These are phyloP conservation scores for Xylaria curta DNA, from an alignment of 495 filamentous ascomycete genomes.

Conservation along the genomic window DNA sequence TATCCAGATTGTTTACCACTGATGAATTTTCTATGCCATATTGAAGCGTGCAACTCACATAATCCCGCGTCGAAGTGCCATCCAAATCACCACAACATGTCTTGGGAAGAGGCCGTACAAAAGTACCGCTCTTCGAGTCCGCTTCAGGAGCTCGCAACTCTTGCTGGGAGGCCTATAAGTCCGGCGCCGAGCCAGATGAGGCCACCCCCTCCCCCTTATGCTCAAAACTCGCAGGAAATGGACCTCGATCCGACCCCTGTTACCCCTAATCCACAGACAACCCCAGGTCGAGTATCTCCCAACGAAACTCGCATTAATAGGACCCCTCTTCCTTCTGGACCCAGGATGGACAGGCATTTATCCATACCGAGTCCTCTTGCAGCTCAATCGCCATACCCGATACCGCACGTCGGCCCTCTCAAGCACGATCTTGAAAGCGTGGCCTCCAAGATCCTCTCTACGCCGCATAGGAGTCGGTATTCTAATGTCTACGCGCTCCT, in stretches of 20 bases:
- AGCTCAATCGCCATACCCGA: constrained; percentile 32
- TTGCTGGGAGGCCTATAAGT: constrained; percentile 48
- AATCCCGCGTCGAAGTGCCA: constrained; percentile 48
- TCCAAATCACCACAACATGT: constrained; percentile 57
- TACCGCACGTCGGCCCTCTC: constrained; percentile 48
- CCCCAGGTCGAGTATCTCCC: constrained; percentile 41
- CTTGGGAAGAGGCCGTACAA: constrained; percentile 55
- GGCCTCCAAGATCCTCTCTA: constrained; percentile 48
- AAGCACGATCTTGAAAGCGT: constrained; percentile 49
- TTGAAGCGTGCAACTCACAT: constrained; percentile 35
- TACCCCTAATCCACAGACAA: constrained; percentile 34
- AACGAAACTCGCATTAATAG: constrained; percentile 51
- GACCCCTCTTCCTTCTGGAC: constrained; percentile 55
- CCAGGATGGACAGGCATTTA: constrained; percentile 49
- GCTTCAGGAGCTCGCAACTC: constrained; percentile 47
- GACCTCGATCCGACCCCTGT: constrained; percentile 46
- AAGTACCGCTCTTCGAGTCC: constrained; percentile 52
- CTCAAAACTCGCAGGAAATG: constrained; percentile 50
- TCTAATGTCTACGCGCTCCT: constrained; percentile 50
- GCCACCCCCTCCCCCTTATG: constrained; percentile 42
- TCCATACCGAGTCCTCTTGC: constrained; percentile 35
- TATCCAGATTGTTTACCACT: background rate
- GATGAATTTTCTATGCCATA: background rate
- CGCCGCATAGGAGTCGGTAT: constrained; percentile 52
- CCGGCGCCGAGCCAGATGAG: constrained; percentile 46